phyloP scores from a whole-genome alignment of 768 basidiomycete genomes.

The Suillus subalutaceus region DNA sequence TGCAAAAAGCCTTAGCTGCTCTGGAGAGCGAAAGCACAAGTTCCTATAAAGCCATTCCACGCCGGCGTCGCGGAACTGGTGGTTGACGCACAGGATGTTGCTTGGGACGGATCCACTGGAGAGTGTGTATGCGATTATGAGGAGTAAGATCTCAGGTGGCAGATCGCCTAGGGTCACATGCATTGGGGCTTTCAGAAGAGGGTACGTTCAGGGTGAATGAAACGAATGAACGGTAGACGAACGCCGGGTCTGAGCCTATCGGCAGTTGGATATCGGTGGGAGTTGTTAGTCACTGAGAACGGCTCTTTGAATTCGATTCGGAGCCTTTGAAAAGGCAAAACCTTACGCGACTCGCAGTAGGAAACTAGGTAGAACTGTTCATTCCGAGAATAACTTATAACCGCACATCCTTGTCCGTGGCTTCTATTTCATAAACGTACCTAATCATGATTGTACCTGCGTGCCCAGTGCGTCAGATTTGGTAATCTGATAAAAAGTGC shows the following conservation, averaged over 20 bases:
- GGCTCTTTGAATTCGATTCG: background rate
- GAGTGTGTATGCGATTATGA: constrained; percentile 22
- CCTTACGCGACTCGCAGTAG: background rate
- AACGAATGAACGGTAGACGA: background rate
- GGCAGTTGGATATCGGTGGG: background rate
- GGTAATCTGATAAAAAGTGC: background rate
- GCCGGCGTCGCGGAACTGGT: constrained; percentile 23
- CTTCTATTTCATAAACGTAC: background rate
- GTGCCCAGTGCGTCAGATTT: background rate
- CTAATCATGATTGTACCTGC: too few species aligned
- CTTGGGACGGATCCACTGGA: constrained; percentile 19
- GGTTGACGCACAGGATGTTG: constrained; percentile 26
- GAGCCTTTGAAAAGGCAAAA: constrained; percentile 5
- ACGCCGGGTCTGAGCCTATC: background rate
- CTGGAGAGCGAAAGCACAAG: constrained; percentile 26
- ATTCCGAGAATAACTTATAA: background rate
- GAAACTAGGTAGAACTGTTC: background rate
- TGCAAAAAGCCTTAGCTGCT: constrained; percentile 25
- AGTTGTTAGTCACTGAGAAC: background rate
- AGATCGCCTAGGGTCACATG: constrained; percentile 18
- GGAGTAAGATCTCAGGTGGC: constrained; percentile 26
- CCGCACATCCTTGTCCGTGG: background rate
- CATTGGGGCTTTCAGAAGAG: background rate
- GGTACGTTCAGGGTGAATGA: background rate
- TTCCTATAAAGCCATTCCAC: constrained; percentile 27